A percentile compares a stretch with the other conserved stretches of the same genome.
These are phyloP conservation scores for Diaporthe vexans DNA, from an alignment of 2,329 filamentous ascomycete species.

Conservation along the genomic window DNA sequence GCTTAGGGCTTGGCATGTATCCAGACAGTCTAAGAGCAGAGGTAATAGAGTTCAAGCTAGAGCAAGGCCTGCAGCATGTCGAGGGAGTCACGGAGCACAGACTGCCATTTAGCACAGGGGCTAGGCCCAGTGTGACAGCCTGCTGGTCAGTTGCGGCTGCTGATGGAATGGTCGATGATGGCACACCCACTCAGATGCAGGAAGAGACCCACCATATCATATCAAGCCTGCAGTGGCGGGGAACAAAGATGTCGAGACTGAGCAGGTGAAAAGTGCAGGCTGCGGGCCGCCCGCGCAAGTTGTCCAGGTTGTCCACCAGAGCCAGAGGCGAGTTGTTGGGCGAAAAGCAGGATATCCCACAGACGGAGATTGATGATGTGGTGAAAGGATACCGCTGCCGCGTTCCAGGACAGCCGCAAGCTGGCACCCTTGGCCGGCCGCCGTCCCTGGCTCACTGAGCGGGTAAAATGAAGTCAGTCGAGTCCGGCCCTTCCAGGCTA, in stretches of 20 bases:
- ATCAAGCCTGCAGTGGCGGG: slow-evolving; percentile 22
- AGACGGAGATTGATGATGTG: neutral
- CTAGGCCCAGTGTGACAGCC: slow-evolving; percentile 13
- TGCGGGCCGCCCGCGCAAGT: neutral
- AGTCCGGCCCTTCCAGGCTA: slow-evolving; percentile 60
- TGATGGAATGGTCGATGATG: slow-evolving; percentile 11
- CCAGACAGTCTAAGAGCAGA: neutral
- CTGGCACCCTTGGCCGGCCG: neutral
- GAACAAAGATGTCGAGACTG: slow-evolving; percentile 1
- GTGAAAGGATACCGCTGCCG: slow-evolving; percentile 32
- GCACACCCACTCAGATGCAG: slow-evolving; percentile 33
- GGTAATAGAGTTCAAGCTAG: slow-evolving; percentile 39
- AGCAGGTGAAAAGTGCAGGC: slow-evolving; percentile 17
- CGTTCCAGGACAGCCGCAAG: slow-evolving; percentile 27
- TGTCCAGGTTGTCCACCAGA: neutral
- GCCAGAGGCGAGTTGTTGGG: neutral
- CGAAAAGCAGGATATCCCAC: neutral
- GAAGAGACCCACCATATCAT: slow-evolving; percentile 5
- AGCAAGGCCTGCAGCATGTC: slow-evolving; percentile 33
- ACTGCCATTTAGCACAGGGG: slow-evolving; percentile 20
- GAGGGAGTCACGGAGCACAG: slow-evolving; percentile 33
- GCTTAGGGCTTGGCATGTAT: slow-evolving; percentile 20
- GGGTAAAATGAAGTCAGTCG: slow-evolving; percentile 53
- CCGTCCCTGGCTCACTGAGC: slow-evolving; percentile 22
- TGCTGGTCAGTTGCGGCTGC: slow-evolving; percentile 25